These are phyloP conservation scores for Russula lepida DNA, from an alignment of 768 basidiomycete species.

Conservation along the genomic window DNA sequence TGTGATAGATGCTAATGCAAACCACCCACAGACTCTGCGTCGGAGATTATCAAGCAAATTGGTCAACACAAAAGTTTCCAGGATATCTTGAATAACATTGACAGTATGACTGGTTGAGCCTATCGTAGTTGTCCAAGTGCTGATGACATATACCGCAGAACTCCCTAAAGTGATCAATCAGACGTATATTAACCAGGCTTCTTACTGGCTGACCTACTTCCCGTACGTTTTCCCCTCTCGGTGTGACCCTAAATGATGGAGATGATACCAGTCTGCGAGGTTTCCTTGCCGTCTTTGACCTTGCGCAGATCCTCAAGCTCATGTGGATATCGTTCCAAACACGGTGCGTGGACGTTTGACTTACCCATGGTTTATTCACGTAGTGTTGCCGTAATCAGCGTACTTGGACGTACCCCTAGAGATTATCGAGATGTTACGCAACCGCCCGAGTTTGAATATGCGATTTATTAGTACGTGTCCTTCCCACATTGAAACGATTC, in stretches of 20 bases:
- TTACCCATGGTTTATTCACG: not conserved
- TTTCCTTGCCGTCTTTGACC: constrained; percentile 88
- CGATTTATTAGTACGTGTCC: constrained; percentile 65
- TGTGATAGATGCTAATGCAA: constrained; percentile 1
- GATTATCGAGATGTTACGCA: constrained; percentile 87
- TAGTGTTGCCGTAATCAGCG: constrained; percentile 31
- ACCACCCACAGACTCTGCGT: constrained; percentile 26
- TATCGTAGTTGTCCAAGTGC: not conserved
- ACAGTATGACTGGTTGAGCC: constrained; percentile 28
- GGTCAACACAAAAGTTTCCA: constrained; percentile 39
- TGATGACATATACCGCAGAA: constrained; percentile 33
- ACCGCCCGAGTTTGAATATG: constrained; percentile 83
- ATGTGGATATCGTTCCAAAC: constrained; percentile 80
- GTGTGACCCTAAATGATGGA: not conserved
- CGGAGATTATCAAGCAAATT: constrained; percentile 41
- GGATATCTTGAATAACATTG: constrained; percentile 38
- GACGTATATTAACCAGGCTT: constrained; percentile 87
- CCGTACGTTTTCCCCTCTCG: constrained; percentile 47
- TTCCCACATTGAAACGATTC: not conserved
- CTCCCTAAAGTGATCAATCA: constrained; percentile 67
- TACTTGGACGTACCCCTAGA: constrained; percentile 83
- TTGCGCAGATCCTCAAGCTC: constrained; percentile 92
- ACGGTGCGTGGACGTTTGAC: constrained; percentile 38
- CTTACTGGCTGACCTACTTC: constrained; percentile 91
- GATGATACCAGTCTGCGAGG: constrained; percentile 62